Conservation (phyloP, 805 yeast genomes). For the Myxozyma melibiosi region DNA sequence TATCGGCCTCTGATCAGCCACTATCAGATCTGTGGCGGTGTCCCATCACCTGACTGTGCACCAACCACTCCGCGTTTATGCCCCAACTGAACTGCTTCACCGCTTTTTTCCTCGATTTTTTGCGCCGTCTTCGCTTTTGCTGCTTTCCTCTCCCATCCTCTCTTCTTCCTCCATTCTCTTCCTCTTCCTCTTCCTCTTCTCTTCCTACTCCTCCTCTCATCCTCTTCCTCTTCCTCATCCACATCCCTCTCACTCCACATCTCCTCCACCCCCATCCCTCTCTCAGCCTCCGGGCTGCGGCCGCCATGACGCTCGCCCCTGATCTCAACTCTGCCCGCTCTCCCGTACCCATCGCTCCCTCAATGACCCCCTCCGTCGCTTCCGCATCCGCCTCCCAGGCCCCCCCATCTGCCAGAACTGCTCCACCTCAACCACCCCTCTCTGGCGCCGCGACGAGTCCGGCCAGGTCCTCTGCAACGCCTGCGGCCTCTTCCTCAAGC, state of each 20-base stretch:
- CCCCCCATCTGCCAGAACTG: constrained; percentile 80
- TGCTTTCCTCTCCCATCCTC: not conserved
- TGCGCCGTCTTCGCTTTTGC: constrained; percentile 6
- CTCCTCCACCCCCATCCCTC: constrained; percentile 1
- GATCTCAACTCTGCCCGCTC: constrained; percentile 13
- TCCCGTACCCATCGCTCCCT: constrained; percentile 6
- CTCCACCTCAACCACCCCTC: constrained; percentile 87
- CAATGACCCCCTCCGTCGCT: constrained; percentile 18
- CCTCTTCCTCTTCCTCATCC: not conserved
- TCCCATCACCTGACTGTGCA: constrained; percentile 10
- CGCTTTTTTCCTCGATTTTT: constrained; percentile 4
- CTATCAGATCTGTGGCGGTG: constrained; percentile 13
- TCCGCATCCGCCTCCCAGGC: too few species aligned
- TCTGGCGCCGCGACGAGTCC: constrained; percentile 93
- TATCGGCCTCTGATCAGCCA: not conserved
- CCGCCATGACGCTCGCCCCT: constrained; percentile 26
- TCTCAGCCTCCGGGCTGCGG: constrained; percentile 13
- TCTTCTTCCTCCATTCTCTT: not conserved
- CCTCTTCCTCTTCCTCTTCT: not conserved
- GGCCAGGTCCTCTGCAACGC: constrained; percentile 93
- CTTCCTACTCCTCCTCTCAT: not conserved
- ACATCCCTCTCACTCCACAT: not conserved
- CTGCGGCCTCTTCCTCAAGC: constrained; percentile 83
- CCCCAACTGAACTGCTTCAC: not conserved
- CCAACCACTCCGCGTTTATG: not conserved